These are phyloP conservation scores for Colletotrichum tabaci DNA, from an alignment of 2,329 filamentous ascomycete genomes.

Conservation along the genomic window DNA sequence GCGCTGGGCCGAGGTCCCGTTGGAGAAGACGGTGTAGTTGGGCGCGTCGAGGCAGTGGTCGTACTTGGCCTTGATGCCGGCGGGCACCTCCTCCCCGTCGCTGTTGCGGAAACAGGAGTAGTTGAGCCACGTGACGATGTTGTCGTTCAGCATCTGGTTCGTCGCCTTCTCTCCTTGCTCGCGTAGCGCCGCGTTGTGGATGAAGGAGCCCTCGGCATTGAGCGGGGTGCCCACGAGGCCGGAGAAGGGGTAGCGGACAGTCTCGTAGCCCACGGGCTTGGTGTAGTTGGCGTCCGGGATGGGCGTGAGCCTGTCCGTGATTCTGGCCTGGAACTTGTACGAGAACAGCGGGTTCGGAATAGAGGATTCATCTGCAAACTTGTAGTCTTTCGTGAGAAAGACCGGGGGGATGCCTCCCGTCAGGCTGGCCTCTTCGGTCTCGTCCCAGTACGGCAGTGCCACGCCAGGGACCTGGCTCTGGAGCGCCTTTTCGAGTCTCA, in stretches of 20 bases:
- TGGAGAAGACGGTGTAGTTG: constrained; percentile 54
- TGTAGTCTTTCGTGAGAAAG: neutral
- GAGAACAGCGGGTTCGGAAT: constrained; percentile 46
- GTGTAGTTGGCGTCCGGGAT: constrained; percentile 35
- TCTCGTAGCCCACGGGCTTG: constrained; percentile 44
- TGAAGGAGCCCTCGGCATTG: constrained; percentile 14
- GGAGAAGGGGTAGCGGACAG: constrained; percentile 47
- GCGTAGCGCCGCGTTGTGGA: constrained; percentile 36
- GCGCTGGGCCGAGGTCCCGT: constrained; percentile 45
- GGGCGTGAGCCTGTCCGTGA: constrained; percentile 36
- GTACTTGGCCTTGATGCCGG: constrained; percentile 38
- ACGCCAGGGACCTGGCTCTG: constrained; percentile 35
- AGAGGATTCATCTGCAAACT: neutral
- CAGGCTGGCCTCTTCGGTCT: constrained; percentile 17
- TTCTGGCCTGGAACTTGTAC: constrained; percentile 43
- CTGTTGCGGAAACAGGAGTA: constrained; percentile 17
- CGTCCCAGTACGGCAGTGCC: constrained; percentile 46
- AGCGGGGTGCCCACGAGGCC: constrained; percentile 44
- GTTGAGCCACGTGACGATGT: constrained; percentile 42
- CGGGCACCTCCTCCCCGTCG: neutral
- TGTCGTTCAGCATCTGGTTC: constrained; percentile 48
- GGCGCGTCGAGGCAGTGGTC: constrained; percentile 47
- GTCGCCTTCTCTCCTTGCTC: constrained; percentile 5
- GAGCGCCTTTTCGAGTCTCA: constrained; percentile 45
- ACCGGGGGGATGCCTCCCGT: neutral